These are phyloP conservation scores for Neurospora terricola DNA, from an alignment of 495 filamentous ascomycete genomes.

Conservation along the genomic window DNA sequence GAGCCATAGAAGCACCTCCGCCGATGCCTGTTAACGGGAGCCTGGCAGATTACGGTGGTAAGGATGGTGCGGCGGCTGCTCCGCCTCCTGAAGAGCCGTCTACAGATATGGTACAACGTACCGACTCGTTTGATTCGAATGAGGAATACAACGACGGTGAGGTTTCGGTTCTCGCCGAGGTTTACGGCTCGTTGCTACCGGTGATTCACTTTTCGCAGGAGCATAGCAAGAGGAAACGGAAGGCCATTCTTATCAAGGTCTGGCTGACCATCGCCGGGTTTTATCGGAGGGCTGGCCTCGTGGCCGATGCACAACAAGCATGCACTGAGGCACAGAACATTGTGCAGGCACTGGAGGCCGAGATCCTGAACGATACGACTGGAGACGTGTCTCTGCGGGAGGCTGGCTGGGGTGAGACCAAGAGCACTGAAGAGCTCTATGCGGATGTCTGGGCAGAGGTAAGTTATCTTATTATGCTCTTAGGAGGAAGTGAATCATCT, in stretches of 20 bases:
- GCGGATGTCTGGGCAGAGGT: constrained; percentile 71
- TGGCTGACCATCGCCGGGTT: constrained; percentile 85
- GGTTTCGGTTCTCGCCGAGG: background rate
- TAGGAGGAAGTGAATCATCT: background rate
- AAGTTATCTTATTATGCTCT: constrained; percentile 11
- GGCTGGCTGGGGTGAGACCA: constrained; percentile 62
- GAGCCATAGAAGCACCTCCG: background rate
- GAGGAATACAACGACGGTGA: constrained; percentile 7
- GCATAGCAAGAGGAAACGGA: constrained; percentile 46
- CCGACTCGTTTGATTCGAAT: constrained; percentile 21
- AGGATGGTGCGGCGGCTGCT: background rate
- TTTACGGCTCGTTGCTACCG: constrained; percentile 24
- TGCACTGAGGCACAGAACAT: constrained; percentile 72
- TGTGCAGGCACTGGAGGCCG: constrained; percentile 43
- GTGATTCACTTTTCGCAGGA: constrained; percentile 39
- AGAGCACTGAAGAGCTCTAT: constrained; percentile 68
- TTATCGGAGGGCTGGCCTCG: constrained; percentile 71
- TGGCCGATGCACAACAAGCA: constrained; percentile 67
- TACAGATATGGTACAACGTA: constrained; percentile 12
- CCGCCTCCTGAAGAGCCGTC: background rate
- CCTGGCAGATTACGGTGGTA: background rate
- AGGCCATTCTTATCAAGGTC: constrained; percentile 58
- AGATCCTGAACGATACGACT: constrained; percentile 41
- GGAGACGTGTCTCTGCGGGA: constrained; percentile 41
- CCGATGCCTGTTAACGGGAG: background rate